These are phyloP conservation scores for Termitomyces sp. DNA, from an alignment of 768 basidiomycete species.

Conservation along the genomic window DNA sequence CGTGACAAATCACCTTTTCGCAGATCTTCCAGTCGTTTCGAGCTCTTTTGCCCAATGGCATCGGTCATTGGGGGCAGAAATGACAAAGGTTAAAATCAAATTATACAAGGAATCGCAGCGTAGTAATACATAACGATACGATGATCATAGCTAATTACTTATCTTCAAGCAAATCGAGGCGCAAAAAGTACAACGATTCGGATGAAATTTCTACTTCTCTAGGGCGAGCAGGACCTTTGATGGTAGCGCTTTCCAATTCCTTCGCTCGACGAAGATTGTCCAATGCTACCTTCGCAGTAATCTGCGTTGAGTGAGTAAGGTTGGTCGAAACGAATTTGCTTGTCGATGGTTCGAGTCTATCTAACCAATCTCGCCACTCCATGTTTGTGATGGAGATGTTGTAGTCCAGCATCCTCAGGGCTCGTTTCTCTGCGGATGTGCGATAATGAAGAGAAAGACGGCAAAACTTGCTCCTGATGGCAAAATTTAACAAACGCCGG, in stretches of 20 bases:
- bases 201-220: not conserved
- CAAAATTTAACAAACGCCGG: not conserved
- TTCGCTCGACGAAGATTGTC: slow-evolving; percentile 1
- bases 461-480: slow-evolving; percentile 13
- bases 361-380: slow-evolving; percentile 18
- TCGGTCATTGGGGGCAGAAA: too few species aligned
- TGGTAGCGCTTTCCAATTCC: not conserved
- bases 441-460: slow-evolving; percentile 7
- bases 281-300: slow-evolving; percentile 6
- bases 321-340: not conserved
- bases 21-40: not conserved
- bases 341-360: slow-evolving; percentile 6
- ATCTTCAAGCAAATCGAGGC: slow-evolving; percentile 1
- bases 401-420: slow-evolving; percentile 15
- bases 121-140: not conserved
- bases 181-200: not conserved
- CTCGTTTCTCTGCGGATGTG: slow-evolving; percentile 9
- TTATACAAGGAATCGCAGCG: too few species aligned
- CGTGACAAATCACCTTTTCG: not conserved
- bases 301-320: not conserved
- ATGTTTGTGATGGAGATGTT: slow-evolving; percentile 13
- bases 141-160: not conserved
- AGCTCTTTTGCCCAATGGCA: not conserved
- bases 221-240: not conserved
- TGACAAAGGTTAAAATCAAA: too few species aligned